Base-by-base conservation (phyloP, 2,329 filamentous ascomycete genomes). In the Xylaria sp. region DNA sequence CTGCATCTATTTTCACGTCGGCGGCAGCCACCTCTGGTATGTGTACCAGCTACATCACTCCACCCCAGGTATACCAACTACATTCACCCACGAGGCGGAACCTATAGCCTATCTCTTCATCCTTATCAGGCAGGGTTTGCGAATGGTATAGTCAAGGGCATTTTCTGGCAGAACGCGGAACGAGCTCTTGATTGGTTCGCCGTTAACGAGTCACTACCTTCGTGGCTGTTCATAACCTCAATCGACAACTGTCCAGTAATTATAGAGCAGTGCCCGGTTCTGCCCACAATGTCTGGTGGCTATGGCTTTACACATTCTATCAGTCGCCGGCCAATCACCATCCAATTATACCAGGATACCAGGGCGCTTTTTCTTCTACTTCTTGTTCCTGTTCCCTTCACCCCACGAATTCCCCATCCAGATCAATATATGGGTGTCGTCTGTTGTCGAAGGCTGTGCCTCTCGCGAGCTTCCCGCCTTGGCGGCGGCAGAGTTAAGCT, bases 231-330 rank as follows among this genome's bases (percentile, higher is more conserved):
- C 52, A 68, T 55, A 64, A 54, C 41, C 57, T 57, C 58, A 31
- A 57, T 25, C 25, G 4, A 31, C 31, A 52, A 6, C n/a, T 49
- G 41, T 46, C 15, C 18, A 15, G 15, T 36, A 28, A 28, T 28
- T 28, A 41, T 13, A 25, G 51, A 48, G 61, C 41, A 55, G 25
- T 39, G 39, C 64, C 55, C 43, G 20, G 59, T 28, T 28, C 41
- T 33, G 39, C 48, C 15, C 10, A 33, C 28, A 55, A 65, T 18
- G 13, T 62, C 64, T 67, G 65, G 68, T 67, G 68, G 68, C 61
- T 65, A 59, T 48, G 68, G 52, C 31, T 56, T 9, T 36, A 36
- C 33, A 39, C 51, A 28, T 28, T 28, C 63, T 20, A n/a, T n/a
- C 15, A 46, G 18, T 43, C 36, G 23, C 49, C 52, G 39, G 23